Evolutionary conservation across 306 rosid genomes (phyloP).

Genomic region (Dryas drummondii): DNA sequence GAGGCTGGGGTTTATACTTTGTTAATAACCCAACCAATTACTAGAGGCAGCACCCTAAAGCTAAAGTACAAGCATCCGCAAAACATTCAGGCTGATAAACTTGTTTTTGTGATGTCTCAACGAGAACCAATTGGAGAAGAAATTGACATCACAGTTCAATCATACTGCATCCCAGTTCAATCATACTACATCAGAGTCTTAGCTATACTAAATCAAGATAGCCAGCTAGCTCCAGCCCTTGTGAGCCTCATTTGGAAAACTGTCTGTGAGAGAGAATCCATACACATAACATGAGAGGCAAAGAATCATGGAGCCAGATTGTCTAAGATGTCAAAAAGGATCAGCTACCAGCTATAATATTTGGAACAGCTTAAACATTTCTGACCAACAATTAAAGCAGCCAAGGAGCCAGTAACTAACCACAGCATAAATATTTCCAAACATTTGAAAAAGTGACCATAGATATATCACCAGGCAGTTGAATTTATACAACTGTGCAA

Average conservation of each 20-base stretch:
- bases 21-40: not conserved
- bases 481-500: not conserved
- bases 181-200: not conserved
- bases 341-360: not conserved
- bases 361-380: not conserved
- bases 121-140: too few species aligned
- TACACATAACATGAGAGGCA: conserved; percentile 7
- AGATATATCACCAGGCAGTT: not conserved
- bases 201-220: not conserved
- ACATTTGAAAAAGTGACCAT: not conserved
- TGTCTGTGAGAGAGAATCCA: not conserved
- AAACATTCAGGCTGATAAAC: not conserved
- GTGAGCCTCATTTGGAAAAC: not conserved
- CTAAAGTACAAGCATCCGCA: not conserved
- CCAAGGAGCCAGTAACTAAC: not conserved
- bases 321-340: not conserved
- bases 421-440: not conserved
- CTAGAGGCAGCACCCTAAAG: not conserved
- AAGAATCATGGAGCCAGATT: not conserved
- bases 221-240: not conserved
- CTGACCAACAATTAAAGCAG: not conserved
- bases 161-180: too few species aligned
- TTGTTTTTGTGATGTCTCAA: not conserved
- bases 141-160: not conserved
- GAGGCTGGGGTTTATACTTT: not conserved